These are phyloP conservation scores for Pisolithus microcarpus DNA, from an alignment of 768 basidiomycete species.

Conservation along the genomic window DNA sequence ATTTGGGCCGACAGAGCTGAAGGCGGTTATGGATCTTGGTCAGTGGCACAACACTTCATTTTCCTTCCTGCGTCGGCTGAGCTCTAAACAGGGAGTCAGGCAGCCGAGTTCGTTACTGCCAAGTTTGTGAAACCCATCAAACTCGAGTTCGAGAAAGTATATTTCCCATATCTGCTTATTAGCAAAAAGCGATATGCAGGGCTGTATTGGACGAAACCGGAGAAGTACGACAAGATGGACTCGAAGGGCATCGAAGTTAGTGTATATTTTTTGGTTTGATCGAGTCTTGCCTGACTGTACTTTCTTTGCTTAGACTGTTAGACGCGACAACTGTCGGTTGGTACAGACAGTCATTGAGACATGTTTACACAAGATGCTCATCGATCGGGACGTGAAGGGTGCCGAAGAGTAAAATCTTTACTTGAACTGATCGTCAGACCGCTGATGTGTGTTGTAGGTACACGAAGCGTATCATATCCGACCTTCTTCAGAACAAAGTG, in stretches of 20 bases:
- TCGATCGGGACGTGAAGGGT: conserved; percentile 87
- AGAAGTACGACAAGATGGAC: conserved; percentile 99
- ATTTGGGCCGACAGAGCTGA: conserved; percentile 86
- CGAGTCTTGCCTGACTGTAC: not conserved
- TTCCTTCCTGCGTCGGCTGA: not conserved
- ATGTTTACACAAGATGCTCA: conserved; percentile 95
- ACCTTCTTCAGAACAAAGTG: conserved; percentile 91
- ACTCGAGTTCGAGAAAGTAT: conserved; percentile 98
- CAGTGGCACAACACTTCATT: conserved; percentile 14
- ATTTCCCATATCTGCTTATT: conserved; percentile 96
- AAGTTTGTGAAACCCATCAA: conserved; percentile 97
- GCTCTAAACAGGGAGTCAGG: conserved; percentile 64
- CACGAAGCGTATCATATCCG: conserved; percentile 87
- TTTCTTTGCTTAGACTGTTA: conserved; percentile 65
- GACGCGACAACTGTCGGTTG: conserved; percentile 96
- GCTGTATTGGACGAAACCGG: conserved; percentile 91
- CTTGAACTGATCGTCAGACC: conserved; percentile 2
- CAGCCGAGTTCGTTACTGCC: conserved; percentile 82
- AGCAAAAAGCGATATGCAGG: conserved; percentile 99
- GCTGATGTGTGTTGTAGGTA: conserved; percentile 50
- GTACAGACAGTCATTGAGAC: conserved; percentile 98
- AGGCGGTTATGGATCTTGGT: conserved; percentile 88
- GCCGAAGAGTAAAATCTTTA: conserved; percentile 67
- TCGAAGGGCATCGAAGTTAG: conserved; percentile 96
- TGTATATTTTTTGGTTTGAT: not conserved